These are phyloP conservation scores for Chernovozyma aurita DNA, from an alignment of 1,139 yeast genomes.

Conservation along the genomic window DNA sequence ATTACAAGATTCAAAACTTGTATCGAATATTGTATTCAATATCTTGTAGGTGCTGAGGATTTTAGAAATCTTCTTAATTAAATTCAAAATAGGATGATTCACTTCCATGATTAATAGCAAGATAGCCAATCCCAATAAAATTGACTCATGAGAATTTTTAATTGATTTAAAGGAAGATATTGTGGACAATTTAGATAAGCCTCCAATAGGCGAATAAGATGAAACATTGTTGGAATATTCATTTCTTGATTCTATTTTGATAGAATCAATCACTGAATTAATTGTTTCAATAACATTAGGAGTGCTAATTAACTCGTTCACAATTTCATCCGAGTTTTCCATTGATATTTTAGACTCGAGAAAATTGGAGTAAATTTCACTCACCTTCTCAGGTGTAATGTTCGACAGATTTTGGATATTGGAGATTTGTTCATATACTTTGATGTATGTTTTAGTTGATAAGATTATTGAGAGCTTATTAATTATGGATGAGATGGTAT, in stretches of 20 bases:
- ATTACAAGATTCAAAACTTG: constrained; percentile 16
- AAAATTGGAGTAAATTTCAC: constrained; percentile 19
- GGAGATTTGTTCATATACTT: constrained; percentile 16
- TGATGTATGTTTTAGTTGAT: constrained; percentile 25
- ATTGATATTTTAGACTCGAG: constrained; percentile 22
- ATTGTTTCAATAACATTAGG: constrained; percentile 24
- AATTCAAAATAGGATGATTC: constrained; percentile 21
- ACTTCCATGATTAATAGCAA: constrained; percentile 30
- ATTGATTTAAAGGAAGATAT: constrained; percentile 24
- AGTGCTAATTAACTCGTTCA: constrained; percentile 19
- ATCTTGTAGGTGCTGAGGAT: constrained; percentile 22
- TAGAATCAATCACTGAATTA: constrained; percentile 19
- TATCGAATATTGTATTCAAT: constrained; percentile 24
- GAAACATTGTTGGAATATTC: constrained; percentile 4
- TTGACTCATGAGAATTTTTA: constrained; percentile 21
- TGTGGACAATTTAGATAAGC: constrained; percentile 20
- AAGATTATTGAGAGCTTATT: constrained; percentile 17
- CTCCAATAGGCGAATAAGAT: constrained; percentile 9
- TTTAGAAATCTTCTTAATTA: constrained; percentile 23
- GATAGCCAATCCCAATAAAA: constrained; percentile 22
- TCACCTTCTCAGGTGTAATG: constrained; percentile 15
- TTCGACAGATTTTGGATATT: constrained; percentile 6
- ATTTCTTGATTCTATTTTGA: constrained; percentile 4
- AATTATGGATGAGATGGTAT: constrained; percentile 18
- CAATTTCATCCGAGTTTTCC: constrained; percentile 17